Evolutionary conservation across 805 yeast species (phyloP), one percentile per base, ranked within the genome.

Genomic region (Lipomyces spencermartinsiae): DNA sequence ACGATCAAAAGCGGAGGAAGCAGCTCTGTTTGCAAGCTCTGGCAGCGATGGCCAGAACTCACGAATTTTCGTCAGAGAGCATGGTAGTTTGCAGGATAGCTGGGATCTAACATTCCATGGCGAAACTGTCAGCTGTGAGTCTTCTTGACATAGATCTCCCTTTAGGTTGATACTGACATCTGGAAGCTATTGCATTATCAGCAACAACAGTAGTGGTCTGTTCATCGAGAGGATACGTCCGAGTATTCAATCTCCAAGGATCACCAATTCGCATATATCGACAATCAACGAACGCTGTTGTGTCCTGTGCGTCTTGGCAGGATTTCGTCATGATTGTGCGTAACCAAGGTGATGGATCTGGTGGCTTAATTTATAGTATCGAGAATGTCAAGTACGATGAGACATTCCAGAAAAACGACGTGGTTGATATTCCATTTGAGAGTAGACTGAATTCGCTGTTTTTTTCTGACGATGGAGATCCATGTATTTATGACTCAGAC

Each of bases 381-480:
- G 84, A 82, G 67, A 85, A 83, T 78, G 82, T 76, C 68, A 78
- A 78, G 77, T 77, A 79, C 31, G 81, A 78, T 58, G 84, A 80
- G 63, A 68, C 72, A n/a, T 73, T 71, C 55, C 82, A 80, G 67
- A 74, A 74, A 67, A 73, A 64, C 73, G 81, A 73, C 63, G 69
- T 64, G 4, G 68, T 76, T 51, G 82, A 76, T 43, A 70, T 75
- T 83, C 80, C 74, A 79, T 80, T 69, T 33, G 62, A 76, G 61
- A 68, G 77, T 71, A 29, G 56, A 70, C 78, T 90, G 71, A 86
- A 85, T 70, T 89, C 93, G 1, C 77, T 91, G n/a, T 93, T 95
- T 75, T 95, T 94, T 81, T 89, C 92, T 56, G 88, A 89, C 58
- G 89, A 86, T 74, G 97, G 97, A 9, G 98, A 94, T 77, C 99